Evolutionary conservation across 1,284 basidiomycete species (phyloP).

Genomic region (Dichomitus squalens): DNA sequence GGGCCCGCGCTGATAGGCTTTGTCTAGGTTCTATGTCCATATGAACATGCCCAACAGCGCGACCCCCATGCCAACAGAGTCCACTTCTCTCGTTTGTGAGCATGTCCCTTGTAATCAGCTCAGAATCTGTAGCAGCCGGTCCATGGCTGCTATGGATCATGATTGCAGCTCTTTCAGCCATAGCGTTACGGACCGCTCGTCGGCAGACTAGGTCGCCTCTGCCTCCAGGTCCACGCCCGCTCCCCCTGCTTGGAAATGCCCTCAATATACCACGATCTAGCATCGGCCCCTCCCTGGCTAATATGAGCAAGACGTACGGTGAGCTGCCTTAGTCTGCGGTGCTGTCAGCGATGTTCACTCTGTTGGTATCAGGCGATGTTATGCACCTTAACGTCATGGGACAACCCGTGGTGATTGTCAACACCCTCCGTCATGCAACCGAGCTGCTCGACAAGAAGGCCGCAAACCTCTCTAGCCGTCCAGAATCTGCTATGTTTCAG

Average conservation of each 20-base stretch:
- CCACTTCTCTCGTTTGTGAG: no score
- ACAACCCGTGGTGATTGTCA: neutral
- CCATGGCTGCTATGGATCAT: no score
- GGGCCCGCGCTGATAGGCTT: no score
- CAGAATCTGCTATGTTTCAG: neutral
- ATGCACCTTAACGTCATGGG: neutral
- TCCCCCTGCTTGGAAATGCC: neutral
- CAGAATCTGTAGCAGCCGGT: no score
- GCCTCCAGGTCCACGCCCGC: no score
- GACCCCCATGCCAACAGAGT: no score
- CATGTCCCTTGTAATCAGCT: no score
- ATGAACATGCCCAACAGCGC: no score
- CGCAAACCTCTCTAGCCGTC: neutral
- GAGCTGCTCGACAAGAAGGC: neutral
- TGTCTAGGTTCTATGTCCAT: no score
- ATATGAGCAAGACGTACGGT: neutral
- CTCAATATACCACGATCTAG: neutral
- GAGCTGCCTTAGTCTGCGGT: neutral
- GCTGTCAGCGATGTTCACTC: neutral
- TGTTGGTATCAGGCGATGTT: neutral
- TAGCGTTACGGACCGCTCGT: no score
- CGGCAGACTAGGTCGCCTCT: no score
- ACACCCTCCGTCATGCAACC: neutral
- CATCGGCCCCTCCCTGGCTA: neutral
- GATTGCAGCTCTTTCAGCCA: no score